A percentile compares a stretch with the other conserved stretches of the same genome.
Evolutionary conservation across 305 asterid genomes (phyloP).

Genomic region (Nicotiana rustica): DNA sequence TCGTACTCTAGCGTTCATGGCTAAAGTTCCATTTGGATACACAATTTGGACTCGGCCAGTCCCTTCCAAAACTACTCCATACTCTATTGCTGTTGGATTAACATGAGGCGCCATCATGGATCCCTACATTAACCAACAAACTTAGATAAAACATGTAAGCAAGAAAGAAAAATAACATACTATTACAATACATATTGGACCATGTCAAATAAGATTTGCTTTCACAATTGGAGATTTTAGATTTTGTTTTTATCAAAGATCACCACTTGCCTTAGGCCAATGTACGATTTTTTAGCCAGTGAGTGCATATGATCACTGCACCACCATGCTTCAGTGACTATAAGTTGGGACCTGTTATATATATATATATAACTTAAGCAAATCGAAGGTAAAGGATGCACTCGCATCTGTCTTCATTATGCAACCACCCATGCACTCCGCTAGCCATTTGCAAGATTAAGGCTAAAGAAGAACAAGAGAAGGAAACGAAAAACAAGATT

Average conservation of each 20-base stretch:
- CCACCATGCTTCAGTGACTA: background rate
- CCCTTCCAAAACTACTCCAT: constrained; percentile 72
- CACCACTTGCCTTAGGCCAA: background rate
- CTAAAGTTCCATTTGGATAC: too few species aligned
- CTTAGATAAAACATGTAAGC: background rate
- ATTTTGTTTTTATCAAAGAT: background rate
- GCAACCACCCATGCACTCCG: too few species aligned
- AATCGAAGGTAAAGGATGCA: too few species aligned
- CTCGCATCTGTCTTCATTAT: too few species aligned
- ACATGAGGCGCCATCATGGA: constrained; percentile 94
- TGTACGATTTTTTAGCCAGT: background rate
- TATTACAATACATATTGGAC: background rate
- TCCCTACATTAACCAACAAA: constrained; percentile 53
- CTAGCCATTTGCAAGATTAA: too few species aligned
- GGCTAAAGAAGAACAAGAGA: too few species aligned
- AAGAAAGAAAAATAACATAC: background rate
- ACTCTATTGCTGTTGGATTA: constrained; percentile 75
- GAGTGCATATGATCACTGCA: background rate
- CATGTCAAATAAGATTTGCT: background rate
- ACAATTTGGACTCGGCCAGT: constrained; percentile 56
- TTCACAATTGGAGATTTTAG: background rate
- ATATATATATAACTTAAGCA: too few species aligned
- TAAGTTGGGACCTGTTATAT: too few species aligned
- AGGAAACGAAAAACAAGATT: too few species aligned
- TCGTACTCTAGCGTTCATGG: too few species aligned